Percentiles rank a stretch among this genome's conserved stretches.
Conservation (phyloP, 345 rosid genomes). For the Citrus medica region DNA sequence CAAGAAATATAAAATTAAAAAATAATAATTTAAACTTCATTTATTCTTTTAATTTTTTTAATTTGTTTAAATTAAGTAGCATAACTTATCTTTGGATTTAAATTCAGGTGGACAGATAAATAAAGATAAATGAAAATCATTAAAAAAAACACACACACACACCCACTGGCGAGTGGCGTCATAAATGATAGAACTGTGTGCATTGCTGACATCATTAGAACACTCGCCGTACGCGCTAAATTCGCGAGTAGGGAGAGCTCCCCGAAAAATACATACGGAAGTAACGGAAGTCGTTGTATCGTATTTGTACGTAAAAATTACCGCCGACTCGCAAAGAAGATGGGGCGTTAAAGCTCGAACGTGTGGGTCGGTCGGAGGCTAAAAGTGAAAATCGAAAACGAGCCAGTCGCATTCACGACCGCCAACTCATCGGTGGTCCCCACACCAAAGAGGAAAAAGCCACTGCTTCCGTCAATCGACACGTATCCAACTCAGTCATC, state of each 20-base stretch:
- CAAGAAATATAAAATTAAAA: no score
- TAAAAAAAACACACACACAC: no score
- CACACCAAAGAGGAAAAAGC: not conserved
- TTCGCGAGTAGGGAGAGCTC: not conserved
- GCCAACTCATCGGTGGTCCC: not conserved
- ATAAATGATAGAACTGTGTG: no score
- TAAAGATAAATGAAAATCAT: no score
- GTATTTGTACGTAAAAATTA: not conserved
- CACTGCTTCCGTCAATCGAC: not conserved
- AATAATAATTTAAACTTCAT: no score
- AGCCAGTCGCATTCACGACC: not conserved
- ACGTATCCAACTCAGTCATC: not conserved
- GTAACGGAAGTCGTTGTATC: not conserved
- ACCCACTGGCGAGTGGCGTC: fast-evolving
- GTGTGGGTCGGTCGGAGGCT: constrained; percentile 36
- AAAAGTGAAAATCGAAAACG: not conserved
- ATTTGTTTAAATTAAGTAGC: no score
- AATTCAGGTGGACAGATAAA: no score
- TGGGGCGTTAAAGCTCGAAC: constrained; percentile 14
- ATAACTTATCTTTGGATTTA: no score
- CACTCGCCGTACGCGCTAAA: not conserved
- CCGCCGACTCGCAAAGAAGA: not conserved
- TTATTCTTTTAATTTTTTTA: no score
- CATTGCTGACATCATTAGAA: no score
- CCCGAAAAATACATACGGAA: no score